Percentiles rank a stretch among this genome's conserved stretches.
Evolutionary conservation across 2,329 filamentous ascomycete genomes (phyloP).

Genomic region (Plenodomus tracheiphilus): DNA sequence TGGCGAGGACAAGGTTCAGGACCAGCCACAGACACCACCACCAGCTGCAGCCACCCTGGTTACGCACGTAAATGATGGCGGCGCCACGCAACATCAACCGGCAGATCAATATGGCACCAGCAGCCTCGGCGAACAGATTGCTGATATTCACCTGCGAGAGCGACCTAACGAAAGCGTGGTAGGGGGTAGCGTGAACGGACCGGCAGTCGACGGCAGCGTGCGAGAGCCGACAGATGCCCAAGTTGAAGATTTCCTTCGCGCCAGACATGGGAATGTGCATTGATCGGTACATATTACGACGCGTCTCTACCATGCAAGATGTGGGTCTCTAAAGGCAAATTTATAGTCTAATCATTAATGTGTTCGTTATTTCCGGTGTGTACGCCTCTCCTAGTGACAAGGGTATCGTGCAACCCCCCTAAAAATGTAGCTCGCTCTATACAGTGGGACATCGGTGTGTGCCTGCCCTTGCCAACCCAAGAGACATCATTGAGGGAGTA

Average conservation of each 20-base stretch:
- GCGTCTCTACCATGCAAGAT: background rate
- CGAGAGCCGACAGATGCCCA: slow-evolving; percentile 16
- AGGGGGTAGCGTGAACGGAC: background rate
- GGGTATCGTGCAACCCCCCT: background rate
- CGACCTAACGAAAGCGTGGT: background rate
- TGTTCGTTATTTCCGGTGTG: background rate
- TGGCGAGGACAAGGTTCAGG: background rate
- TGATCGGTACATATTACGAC: background rate
- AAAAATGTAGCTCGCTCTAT: background rate
- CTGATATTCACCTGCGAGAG: background rate
- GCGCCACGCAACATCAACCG: background rate
- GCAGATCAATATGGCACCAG: background rate
- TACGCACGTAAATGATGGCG: background rate
- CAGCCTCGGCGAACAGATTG: background rate
- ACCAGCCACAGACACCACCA: background rate
- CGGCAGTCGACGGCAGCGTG: background rate
- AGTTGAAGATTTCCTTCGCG: slow-evolving; percentile 26
- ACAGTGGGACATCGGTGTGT: background rate
- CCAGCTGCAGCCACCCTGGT: background rate
- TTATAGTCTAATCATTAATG: background rate
- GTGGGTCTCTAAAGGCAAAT: background rate
- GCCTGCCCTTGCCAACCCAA: background rate
- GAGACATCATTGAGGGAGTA: too few species aligned
- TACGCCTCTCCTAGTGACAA: background rate
- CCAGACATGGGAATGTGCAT: slow-evolving; percentile 18